Conservation (phyloP, 1,139 yeast species). For the Saccharomyces hybrid region DNA sequence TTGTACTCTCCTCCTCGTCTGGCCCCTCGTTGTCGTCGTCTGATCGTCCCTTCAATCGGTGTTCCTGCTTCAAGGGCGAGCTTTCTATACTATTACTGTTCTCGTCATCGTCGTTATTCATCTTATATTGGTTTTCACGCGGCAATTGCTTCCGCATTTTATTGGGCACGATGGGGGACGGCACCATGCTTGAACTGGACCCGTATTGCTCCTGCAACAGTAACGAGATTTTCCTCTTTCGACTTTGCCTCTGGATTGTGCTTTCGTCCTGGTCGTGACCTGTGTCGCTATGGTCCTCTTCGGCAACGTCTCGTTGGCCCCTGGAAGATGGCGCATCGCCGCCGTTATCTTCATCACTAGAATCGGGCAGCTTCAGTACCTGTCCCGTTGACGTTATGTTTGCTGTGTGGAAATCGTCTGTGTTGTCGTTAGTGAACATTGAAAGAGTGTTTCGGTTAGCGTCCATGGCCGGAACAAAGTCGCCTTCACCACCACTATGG, state of each 20-base stretch:
- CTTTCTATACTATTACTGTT: conserved; percentile 10
- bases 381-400: conserved; percentile 26
- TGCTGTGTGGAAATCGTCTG: conserved; percentile 15
- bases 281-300: conserved; percentile 1
- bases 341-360: conserved; percentile 23
- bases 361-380: conserved; percentile 22
- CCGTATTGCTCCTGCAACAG: conserved; percentile 30
- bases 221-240: conserved; percentile 29
- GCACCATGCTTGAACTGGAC: conserved; percentile 27
- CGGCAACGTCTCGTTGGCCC: not conserved
- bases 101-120: conserved; percentile 1
- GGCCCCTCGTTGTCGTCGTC: not conserved
- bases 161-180: conserved; percentile 17
- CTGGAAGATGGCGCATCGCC: not conserved
- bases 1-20: conserved; percentile 15
- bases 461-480: not conserved
- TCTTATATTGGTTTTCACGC: not conserved
- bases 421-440: not conserved
- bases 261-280: conserved; percentile 15
- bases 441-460: not conserved
- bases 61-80: conserved; percentile 15
- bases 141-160: conserved; percentile 6
- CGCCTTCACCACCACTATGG: not conserved
- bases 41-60: not conserved
- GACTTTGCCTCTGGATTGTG: conserved; percentile 26